phyloP scores from a whole-genome alignment of 2,329 filamentous ascomycete species.

The Neofusicoccum parvum region DNA sequence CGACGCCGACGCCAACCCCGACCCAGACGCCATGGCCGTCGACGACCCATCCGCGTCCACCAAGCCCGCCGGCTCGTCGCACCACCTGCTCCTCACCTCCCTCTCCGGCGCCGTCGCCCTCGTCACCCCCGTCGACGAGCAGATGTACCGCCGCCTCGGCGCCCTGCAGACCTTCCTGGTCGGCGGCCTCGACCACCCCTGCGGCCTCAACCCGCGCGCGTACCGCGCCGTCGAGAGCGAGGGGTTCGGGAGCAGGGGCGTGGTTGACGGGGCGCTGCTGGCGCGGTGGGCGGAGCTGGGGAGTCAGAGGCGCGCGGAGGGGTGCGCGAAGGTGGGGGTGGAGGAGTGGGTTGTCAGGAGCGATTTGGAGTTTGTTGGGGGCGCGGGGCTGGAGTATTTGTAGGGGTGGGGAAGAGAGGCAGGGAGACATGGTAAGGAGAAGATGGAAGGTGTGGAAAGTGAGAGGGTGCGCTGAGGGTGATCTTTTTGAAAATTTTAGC shows the following conservation, averaged over 20 bases:
- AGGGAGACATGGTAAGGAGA: background rate
- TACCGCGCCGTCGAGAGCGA: slow-evolving; percentile 63
- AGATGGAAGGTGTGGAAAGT: background rate
- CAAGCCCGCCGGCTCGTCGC: slow-evolving; percentile 30
- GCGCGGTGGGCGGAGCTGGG: slow-evolving; percentile 75
- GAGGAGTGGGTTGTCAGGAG: slow-evolving; percentile 68
- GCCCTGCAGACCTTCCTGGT: slow-evolving; percentile 80
- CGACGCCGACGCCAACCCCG: slow-evolving; percentile 36
- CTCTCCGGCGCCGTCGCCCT: slow-evolving; percentile 75
- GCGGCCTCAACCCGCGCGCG: slow-evolving; percentile 80
- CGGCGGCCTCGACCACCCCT: slow-evolving; percentile 73
- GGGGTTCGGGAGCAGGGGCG: slow-evolving; percentile 58
- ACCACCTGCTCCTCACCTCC: slow-evolving; percentile 68
- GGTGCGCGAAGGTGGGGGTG: slow-evolving; percentile 72
- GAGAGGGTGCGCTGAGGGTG: too few relatives aligned
- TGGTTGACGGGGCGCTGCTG: slow-evolving; percentile 75
- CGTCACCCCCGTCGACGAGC: slow-evolving; percentile 76
- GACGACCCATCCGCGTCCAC: slow-evolving; percentile 29
- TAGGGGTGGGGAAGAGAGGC: background rate
- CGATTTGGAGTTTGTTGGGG: slow-evolving; percentile 68
- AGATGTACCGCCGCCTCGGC: slow-evolving; percentile 79
- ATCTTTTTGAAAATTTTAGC: too few relatives aligned
- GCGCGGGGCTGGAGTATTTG: slow-evolving; percentile 62
- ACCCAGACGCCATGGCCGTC: slow-evolving; percentile 27
- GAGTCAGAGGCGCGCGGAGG: slow-evolving; percentile 70